Conservation (phyloP, 2,329 filamentous ascomycete genomes). For the Neobulgaria alba region DNA sequence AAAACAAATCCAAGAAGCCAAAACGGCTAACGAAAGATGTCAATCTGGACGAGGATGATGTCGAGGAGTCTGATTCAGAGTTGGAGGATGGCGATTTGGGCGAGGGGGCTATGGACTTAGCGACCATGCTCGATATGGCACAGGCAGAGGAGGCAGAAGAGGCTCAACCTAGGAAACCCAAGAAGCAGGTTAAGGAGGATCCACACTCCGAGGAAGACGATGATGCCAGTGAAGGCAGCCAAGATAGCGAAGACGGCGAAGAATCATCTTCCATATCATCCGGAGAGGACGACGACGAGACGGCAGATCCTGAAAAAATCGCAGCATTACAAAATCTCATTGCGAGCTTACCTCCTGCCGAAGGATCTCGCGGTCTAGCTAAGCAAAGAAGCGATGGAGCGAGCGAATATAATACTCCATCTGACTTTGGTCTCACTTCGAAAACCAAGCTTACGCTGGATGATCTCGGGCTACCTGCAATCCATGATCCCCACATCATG, state of each 20-base stretch:
- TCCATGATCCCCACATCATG: slow-evolving; percentile 67
- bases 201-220: neutral
- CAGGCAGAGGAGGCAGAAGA: slow-evolving; percentile 62
- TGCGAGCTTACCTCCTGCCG: slow-evolving; percentile 46
- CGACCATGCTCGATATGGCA: slow-evolving; percentile 25
- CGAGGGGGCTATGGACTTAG: slow-evolving; percentile 34
- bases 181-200: slow-evolving; percentile 25
- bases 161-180: slow-evolving; percentile 27
- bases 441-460: slow-evolving; percentile 49
- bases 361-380: slow-evolving; percentile 15
- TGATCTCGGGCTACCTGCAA: slow-evolving; percentile 57
- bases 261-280: slow-evolving; percentile 44
- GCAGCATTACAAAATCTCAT: slow-evolving; percentile 62
- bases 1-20: slow-evolving; percentile 43
- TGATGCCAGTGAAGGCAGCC: neutral
- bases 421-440: slow-evolving; percentile 47
- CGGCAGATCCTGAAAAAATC: slow-evolving; percentile 40
- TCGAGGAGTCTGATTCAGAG: slow-evolving; percentile 33
- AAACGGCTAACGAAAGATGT: slow-evolving; percentile 37
- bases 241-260: slow-evolving; percentile 42
- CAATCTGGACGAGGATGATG: slow-evolving; percentile 41
- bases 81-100: slow-evolving; percentile 63
- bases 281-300: slow-evolving; percentile 25
- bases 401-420: slow-evolving; percentile 54
- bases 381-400: slow-evolving; percentile 34